Evolutionary conservation across 2,329 filamentous ascomycete genomes (phyloP), one percentile per base, ranked within the genome.

Genomic region (Raffaelea albimanens): DNA sequence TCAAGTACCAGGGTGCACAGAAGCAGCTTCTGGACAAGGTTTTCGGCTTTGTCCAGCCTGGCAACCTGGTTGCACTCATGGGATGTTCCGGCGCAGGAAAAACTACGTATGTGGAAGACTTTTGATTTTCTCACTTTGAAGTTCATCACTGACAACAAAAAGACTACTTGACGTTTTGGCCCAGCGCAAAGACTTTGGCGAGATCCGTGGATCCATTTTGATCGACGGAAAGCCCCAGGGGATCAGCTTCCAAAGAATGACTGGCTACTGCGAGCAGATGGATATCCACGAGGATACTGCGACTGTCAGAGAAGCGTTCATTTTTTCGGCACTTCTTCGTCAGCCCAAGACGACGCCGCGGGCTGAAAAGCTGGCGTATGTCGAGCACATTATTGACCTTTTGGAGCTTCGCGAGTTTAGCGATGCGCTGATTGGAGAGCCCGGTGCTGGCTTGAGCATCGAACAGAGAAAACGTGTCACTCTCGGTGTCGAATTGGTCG

Each of bases 11-110:
- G 2, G 78, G 78, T 4, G 22, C 39, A 3, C 68, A 87, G 75
- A 78, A 83, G 13, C 70, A 77, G n/a, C 79, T 95, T 50, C 69
- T 95, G 8, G 80, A 93, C 53, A 77, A 91, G 50, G 83, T 94
- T 1, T 80, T 88, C 54, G 88, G 87, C 2, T 94, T 83, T 78
- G 84, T 91, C 46, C 87, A 88, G 62, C 86, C 87, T 1, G 86
- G 86, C 42, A 88, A 81, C 51, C 64, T 90, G 18, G 87, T 82
- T 2, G 86, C 85, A 4, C 68, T 91, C 18, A 87, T 90, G 85
- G 83, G 86, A 57, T 80, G 85, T 2, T 86, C 82, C 14, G 87
- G 87, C 54, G 88, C 88, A n/a, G 88, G 88, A 44, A 95, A 94
- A 64, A 94, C 87, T 0, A 29, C 25, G 25, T 29, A 29, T 29